phyloP scores from a whole-genome alignment of 768 basidiomycete species.

The Lactarius akahatsu region DNA sequence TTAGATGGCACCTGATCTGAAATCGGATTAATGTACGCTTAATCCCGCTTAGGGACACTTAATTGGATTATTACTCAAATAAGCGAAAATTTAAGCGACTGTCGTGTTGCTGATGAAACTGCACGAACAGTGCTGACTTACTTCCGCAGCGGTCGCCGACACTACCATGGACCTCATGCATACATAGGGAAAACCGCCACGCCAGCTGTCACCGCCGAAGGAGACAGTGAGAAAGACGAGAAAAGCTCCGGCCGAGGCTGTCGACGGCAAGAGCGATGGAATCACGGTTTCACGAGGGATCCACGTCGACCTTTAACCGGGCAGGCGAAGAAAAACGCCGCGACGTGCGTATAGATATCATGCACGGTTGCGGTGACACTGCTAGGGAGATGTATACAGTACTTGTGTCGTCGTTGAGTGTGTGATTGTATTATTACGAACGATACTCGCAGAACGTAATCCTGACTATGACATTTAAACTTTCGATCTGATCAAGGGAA shows the following conservation, averaged over 20 bases:
- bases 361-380: neutral
- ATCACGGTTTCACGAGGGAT: neutral
- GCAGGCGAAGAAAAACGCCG: neutral
- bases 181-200: slow-evolving; percentile 1
- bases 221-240: neutral
- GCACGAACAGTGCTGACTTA: neutral
- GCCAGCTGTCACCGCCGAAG: neutral
- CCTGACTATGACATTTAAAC: neutral
- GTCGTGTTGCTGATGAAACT: too few species aligned
- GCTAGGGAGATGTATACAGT: neutral
- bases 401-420: too few species aligned
- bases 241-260: neutral
- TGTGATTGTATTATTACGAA: neutral
- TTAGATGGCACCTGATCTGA: too few species aligned
- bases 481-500: neutral
- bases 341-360: neutral
- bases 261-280: neutral
- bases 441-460: neutral
- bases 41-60: too few species aligned
- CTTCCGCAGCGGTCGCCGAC: slow-evolving; percentile 25
- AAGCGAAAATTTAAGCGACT: too few species aligned
- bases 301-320: neutral
- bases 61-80: too few species aligned
- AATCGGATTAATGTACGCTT: too few species aligned
- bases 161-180: slow-evolving; percentile 26